Conservation (phyloP, 441 rosid genomes). For the Metrosideros polymorpha region DNA sequence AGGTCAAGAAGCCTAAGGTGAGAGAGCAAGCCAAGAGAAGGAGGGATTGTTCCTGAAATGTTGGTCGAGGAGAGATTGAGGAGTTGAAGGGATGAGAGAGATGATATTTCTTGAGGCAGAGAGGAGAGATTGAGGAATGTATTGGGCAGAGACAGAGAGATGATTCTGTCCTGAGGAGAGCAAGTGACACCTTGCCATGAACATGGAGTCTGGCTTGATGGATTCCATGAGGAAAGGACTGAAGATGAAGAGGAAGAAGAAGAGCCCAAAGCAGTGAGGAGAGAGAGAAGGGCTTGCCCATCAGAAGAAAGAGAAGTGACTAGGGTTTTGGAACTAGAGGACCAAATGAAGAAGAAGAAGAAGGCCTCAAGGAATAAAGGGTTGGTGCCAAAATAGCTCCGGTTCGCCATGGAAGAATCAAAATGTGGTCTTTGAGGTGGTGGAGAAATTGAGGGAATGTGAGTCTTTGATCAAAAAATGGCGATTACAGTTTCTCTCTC, state of each 20-base stretch:
- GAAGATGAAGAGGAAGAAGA: conserved; percentile 41
- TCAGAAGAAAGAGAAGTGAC: conserved; percentile 57
- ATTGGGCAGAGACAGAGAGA: conserved; percentile 68
- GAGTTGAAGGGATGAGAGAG: conserved; percentile 75
- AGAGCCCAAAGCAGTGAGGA: conserved; percentile 37
- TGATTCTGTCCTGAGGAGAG: conserved; percentile 71
- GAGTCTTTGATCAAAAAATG: neutral
- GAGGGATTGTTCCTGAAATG: conserved; percentile 78
- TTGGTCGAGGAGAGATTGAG: conserved; percentile 87
- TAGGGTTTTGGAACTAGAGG: conserved; percentile 17
- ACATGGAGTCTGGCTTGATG: conserved; percentile 70
- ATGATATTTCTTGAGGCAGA: conserved; percentile 55
- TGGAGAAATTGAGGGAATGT: neutral
- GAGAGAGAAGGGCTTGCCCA: conserved; percentile 71
- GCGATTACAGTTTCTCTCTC: neutral
- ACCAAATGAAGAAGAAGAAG: conserved; percentile 15
- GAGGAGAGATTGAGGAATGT: conserved; percentile 81
- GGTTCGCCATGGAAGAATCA: conserved; percentile 30
- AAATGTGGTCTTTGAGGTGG: neutral
- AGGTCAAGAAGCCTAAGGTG: conserved; percentile 76
- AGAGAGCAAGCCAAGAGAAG: conserved; percentile 58
- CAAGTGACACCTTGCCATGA: conserved; percentile 89
- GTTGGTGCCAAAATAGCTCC: conserved; percentile 6
- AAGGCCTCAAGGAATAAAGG: conserved; percentile 10
- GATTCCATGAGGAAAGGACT: conserved; percentile 72